Base-by-base conservation (phyloP, 192 early-diverging fungal genomes). In the Entomortierella parvispora region DNA sequence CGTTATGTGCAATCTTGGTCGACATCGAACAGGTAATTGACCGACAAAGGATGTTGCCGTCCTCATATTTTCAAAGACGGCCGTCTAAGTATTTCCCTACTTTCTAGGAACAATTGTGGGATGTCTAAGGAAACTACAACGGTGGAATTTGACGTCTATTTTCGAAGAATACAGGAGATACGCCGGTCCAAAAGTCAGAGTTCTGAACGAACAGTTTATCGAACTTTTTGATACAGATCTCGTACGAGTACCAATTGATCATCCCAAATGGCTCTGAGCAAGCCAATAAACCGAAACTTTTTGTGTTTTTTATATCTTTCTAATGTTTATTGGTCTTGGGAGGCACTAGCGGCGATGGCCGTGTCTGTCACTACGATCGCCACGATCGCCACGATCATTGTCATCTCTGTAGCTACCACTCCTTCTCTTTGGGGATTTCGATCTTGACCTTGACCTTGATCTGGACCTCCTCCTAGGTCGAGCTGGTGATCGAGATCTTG, bases 141-240 rank as follows among this genome's bases (percentile, higher is more conserved):
- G 90, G 34, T 99, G 98, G 98, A 99, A 98, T 75, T 79, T 99
- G 71, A 98, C 98, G 14, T 92, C 93, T 22, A 99, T 99, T 18
- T 98, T 99, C 81, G 98, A 99, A 79, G 98, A 99, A 76, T 99
- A 99, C 72, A 86, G 97, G 33, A 85, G 95, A 43, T 97, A 95
- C 80, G 95, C 95, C 17, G 95, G 95, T 6, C 95, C 97, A 5
- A 99, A 99, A 82, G 97, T 99, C 45, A 85, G 97, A 42, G 85
- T 97, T n/a, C 81, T 98, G 58, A 97, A 97, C 79, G 97, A 99
- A 82, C 97, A 95, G 71, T 94, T 95, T 78, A 94, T 96, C 62
- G 94, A 93, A 72, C 68, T 99, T 28, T 99, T 99, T 84, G 98
- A 99, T 76, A 97, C 93, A 6, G 98, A 99, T 83, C 81, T 99